Evolutionary conservation across 164 flowering plant species (phyloP).

Genomic region (Chimonanthus praecox): DNA sequence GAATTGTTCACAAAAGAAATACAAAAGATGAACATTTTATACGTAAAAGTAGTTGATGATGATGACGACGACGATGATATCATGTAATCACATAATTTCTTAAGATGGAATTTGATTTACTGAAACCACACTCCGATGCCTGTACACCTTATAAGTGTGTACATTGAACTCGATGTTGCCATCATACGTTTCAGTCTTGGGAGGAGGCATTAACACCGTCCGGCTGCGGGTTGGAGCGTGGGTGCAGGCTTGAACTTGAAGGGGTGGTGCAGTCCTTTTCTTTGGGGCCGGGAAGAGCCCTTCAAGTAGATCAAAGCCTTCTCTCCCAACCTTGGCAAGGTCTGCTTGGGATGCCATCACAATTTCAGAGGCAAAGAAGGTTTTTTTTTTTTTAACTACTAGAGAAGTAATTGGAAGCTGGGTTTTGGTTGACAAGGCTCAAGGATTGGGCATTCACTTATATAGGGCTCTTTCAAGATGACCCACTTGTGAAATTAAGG

Average conservation of each 20-base stretch:
- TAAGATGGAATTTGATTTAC: background rate
- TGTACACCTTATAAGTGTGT: background rate
- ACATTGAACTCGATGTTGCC: background rate
- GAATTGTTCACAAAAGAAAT: background rate
- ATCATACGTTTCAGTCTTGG: background rate
- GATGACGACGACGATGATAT: too few species aligned
- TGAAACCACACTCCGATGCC: background rate
- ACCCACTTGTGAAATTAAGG: background rate
- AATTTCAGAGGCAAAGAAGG: background rate
- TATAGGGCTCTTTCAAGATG: background rate
- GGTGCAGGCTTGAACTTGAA: background rate
- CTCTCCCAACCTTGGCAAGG: slow-evolving; percentile 1
- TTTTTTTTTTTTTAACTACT: background rate
- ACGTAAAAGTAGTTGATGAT: background rate
- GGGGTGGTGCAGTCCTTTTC: background rate
- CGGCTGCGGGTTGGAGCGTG: background rate
- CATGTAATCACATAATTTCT: background rate
- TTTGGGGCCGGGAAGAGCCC: background rate
- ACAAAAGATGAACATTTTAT: too few species aligned
- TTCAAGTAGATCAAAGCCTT: background rate
- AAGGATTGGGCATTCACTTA: background rate
- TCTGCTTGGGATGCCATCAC: background rate
- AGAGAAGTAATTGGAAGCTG: background rate
- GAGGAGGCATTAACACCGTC: background rate
- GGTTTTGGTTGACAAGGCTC: background rate